Conservation (phyloP, 352 stramenopile species). For the Plasmopara viticola region DNA sequence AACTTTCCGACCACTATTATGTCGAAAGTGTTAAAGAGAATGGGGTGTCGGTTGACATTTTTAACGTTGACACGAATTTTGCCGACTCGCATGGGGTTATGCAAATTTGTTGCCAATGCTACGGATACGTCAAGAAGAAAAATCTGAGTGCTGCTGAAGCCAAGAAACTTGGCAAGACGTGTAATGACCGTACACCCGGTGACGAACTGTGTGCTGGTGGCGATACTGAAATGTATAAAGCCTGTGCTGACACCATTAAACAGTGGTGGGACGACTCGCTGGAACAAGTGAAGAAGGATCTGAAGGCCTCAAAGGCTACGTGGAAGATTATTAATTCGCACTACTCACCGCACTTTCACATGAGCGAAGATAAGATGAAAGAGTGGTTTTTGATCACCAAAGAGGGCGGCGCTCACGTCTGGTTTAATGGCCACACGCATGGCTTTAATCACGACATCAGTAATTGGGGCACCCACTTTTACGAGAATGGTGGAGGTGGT, state of each 20-base stretch:
- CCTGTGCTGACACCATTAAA: slow-evolving; percentile 68
- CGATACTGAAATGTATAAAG: slow-evolving; percentile 61
- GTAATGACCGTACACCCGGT: slow-evolving; percentile 57
- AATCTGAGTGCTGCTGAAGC: slow-evolving; percentile 33
- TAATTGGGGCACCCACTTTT: slow-evolving; percentile 84
- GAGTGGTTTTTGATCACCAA: slow-evolving; percentile 83
- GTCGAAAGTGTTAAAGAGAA: slow-evolving; percentile 70
- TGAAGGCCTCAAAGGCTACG: slow-evolving; percentile 61
- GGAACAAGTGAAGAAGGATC: slow-evolving; percentile 56
- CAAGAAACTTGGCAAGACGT: slow-evolving; percentile 57
- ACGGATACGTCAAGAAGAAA: slow-evolving; percentile 75
- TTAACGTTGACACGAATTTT: slow-evolving; percentile 85
- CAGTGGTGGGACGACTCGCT: slow-evolving; percentile 76
- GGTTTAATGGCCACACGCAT: slow-evolving; percentile 83
- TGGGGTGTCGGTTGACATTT: slow-evolving; percentile 82
- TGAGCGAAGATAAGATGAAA: slow-evolving; percentile 86
- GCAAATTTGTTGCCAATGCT: slow-evolving; percentile 87
- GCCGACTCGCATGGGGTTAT: slow-evolving; percentile 78
- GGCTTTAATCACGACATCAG: slow-evolving; percentile 85
- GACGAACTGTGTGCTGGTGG: slow-evolving; percentile 70
- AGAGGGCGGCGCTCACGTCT: slow-evolving; percentile 65
- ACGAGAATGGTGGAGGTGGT: slow-evolving; percentile 80
- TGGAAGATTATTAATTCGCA: slow-evolving; percentile 88
- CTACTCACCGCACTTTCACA: slow-evolving; percentile 87
- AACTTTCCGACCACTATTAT: slow-evolving; percentile 82